These are phyloP conservation scores for Neoconidiobolus thromboides DNA, from an alignment of 371 early-diverging fungal species.

Conservation along the genomic window DNA sequence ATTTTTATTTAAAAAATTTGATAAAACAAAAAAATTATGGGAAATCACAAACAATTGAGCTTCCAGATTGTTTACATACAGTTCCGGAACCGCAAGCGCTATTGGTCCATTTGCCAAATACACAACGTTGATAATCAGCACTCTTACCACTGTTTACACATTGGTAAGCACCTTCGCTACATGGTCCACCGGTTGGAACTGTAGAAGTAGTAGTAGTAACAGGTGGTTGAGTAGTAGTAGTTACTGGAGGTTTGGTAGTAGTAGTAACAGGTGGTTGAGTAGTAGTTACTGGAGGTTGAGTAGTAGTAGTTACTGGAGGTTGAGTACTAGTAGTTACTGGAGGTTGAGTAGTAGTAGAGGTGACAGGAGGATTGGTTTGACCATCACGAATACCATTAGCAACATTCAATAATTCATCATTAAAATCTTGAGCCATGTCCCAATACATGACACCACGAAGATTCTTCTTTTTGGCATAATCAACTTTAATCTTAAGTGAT, in stretches of 20 bases:
- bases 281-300: background rate
- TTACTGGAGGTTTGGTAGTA: background rate
- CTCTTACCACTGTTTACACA: background rate
- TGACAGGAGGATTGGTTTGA: background rate
- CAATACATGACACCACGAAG: constrained; percentile 45
- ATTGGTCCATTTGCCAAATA: background rate
- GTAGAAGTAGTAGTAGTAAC: background rate
- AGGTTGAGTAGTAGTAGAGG: background rate
- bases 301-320: background rate
- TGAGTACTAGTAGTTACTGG: background rate
- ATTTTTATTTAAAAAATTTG: too few species aligned
- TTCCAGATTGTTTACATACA: background rate
- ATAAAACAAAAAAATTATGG: background rate
- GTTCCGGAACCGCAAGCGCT: constrained; percentile 2
- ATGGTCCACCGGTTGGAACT: background rate
- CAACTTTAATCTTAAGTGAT: constrained; percentile 33
- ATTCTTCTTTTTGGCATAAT: constrained; percentile 24
- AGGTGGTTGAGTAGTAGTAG: background rate
- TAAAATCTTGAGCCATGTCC: constrained; percentile 25
- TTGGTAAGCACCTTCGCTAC: background rate
- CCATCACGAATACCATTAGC: constrained; percentile 4
- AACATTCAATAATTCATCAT: constrained; percentile 12
- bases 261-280: background rate
- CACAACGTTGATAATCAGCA: background rate
- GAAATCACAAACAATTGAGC: background rate